Evolutionary conservation across 768 basidiomycete species (phyloP), one percentile per base, ranked within the genome.

Genomic region (Strobilomyces echinocephalus): DNA sequence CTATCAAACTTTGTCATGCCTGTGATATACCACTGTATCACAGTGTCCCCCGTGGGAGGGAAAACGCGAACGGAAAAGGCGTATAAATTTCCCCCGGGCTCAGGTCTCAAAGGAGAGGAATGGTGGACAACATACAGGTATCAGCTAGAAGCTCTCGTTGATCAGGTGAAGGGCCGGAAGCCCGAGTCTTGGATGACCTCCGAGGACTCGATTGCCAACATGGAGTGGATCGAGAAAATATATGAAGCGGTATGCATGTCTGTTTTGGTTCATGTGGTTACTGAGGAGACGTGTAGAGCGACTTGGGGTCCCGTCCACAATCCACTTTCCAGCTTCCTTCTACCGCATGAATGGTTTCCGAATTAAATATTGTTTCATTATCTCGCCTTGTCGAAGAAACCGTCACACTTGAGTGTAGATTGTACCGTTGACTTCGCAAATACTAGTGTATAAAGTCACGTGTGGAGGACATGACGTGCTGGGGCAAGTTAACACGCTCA

Each of bases 91-190:
- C 54, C 51, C 47, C 50, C 52, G 11, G 61, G 58, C 39, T 71
- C 72, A 43, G 60, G 50, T 9, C 40, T 38, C 35, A 73, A 77
- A 50, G 82, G 82, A 20, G 76, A 83, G 63, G 70, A 71, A 9
- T 82, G 79, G 77, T 87, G 83, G 83, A 71, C 78, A 35, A 78
- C 82, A 21, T 70, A 72, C 52, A 64, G 71, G 24, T 82, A 79
- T 55, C 83, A 85, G 65, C 67, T 85, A 35, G 83, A 86, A 67
- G 80, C 79, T 8, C 85, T 85, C 52, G 78, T 86, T 8, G 79
- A 87, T 60, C 76, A 73, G 62, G 55, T 87, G 42, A 72, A 72
- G 53, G 82, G 82, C 16, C 71, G 78, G 33, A 63, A 67, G 20
- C 79, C 82, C 2, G 73, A 77, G 52, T 75, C 74, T 14, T 87